Base-by-base conservation (phyloP, 2,329 filamentous ascomycete species). In the Colletotrichum sublineola region DNA sequence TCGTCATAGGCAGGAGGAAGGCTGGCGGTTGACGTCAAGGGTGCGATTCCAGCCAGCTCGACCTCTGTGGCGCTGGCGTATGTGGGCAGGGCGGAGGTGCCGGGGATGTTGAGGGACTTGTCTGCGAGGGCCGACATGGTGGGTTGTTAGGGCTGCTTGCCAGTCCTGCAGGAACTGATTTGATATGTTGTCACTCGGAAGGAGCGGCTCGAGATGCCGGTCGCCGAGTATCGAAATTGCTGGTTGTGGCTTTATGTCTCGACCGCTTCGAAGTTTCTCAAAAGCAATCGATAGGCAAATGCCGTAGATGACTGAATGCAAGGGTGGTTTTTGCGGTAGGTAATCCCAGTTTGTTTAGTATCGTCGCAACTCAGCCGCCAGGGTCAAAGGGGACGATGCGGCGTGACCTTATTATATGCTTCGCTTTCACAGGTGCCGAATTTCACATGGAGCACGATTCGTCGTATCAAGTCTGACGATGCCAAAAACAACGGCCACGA, bases 1-100 rank as follows among this genome's bases (percentile, higher is more conserved):
- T 78, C 74, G 68, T 79, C 78, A 67, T 79, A 77, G 11, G 79
- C 76, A 12, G 82, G 81, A 1, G 78, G 78, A 6, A 75, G 33
- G 18, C 52, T 60, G n/a, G 24, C 42, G 11, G 40, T 38, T 3
- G 61, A 57, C 31, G 69, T 44, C 5, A 48, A 42, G 14, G 56
- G 64, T 14, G 29, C 40, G 24, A 62, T 36, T 2, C 24, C 40
- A 15, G 56, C 7, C 55, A 60, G 66, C 48, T 74, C 63, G 46
- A 65, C n/a, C 15, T 53, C 61, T 15, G 55, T 57, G 12, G 40
- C 62, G 14, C 48, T 46, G 12, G 56, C 61, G 8, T 67, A 71
- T 3, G 56, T 40, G 5, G 71, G 61, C 12, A 46, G 62, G 29
- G 55, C 33, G 12, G 50, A 20, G 14, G 31, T 31, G 14, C n/a